A percentile compares a stretch with the other conserved stretches of the same genome.
These are phyloP conservation scores for Verticillium zaregamsianum DNA, from an alignment of 2,329 filamentous ascomycete genomes.

Conservation along the genomic window DNA sequence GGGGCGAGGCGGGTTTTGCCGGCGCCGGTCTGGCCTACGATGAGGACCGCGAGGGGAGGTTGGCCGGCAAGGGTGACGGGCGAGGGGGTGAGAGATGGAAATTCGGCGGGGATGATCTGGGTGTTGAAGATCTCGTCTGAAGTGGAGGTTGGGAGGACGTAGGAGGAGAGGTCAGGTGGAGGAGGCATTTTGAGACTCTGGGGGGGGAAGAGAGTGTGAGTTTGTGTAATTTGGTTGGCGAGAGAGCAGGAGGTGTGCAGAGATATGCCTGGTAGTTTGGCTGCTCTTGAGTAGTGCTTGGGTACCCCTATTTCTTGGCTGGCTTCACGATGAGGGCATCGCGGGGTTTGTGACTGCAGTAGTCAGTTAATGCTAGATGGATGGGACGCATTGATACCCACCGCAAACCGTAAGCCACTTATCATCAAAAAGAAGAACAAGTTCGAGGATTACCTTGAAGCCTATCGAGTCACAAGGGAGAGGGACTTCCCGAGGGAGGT, in stretches of 20 bases:
- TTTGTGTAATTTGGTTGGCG: too few species aligned
- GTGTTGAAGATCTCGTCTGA: conserved; percentile 25
- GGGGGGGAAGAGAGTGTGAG: not conserved
- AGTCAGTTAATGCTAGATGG: not conserved
- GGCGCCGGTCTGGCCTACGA: conserved; percentile 44
- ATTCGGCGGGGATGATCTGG: conserved; percentile 28
- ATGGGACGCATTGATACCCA: not conserved
- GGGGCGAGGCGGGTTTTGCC: conserved; percentile 43
- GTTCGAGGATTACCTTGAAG: too few species aligned
- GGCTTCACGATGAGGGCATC: not conserved
- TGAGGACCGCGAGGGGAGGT: conserved; percentile 34
- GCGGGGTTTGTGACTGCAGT: not conserved
- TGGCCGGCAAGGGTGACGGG: conserved; percentile 3
- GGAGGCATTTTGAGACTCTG: conserved; percentile 9
- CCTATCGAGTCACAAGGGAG: too few species aligned
- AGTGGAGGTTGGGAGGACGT: conserved; percentile 24
- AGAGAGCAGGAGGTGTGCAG: not conserved
- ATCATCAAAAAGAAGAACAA: too few species aligned
- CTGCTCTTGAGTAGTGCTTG: not conserved
- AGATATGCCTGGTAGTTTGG: not conserved
- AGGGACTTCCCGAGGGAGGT: not conserved
- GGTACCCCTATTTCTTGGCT: not conserved
- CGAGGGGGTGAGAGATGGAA: conserved; percentile 15
- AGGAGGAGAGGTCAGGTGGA: conserved; percentile 23
- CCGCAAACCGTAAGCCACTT: too few species aligned